Percentiles rank a stretch among this genome's conserved stretches.
Evolutionary conservation across 495 filamentous ascomycete genomes (phyloP).

Genomic region (Hypoxylon trugodes): DNA sequence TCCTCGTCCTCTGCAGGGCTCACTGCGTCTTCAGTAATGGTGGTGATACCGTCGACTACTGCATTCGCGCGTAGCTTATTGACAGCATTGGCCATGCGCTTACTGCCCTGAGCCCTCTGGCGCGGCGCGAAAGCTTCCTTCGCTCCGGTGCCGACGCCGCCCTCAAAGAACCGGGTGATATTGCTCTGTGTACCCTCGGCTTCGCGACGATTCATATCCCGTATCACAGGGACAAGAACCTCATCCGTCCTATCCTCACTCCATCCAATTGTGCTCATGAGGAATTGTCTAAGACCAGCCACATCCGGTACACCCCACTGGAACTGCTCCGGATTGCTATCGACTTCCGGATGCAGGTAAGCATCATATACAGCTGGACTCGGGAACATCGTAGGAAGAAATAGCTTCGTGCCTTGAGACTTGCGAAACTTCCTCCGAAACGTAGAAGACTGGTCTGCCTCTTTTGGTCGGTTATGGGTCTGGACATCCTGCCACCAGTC

Average conservation of each 20-base stretch:
- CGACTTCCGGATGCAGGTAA: constrained; percentile 86
- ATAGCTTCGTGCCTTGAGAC: constrained; percentile 78
- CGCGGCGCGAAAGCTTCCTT: constrained; percentile 81
- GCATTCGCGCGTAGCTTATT: constrained; percentile 64
- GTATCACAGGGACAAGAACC: constrained; percentile 90
- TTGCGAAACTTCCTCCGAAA: constrained; percentile 88
- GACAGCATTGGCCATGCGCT: constrained; percentile 85
- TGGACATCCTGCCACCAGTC: constrained; percentile 90
- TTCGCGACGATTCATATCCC: constrained; percentile 88
- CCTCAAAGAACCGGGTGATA: constrained; percentile 86
- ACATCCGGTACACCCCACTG: constrained; percentile 96
- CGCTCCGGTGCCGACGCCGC: constrained; percentile 49
- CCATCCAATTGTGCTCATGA: constrained; percentile 97
- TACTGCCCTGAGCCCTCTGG: constrained; percentile 70
- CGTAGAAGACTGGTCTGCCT: constrained; percentile 59
- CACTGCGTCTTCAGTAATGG: background rate
- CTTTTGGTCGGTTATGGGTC: constrained; percentile 56
- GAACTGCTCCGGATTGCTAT: constrained; percentile 77
- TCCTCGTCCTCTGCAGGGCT: constrained; percentile 34
- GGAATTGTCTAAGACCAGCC: constrained; percentile 80
- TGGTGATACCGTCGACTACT: constrained; percentile 20
- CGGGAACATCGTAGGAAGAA: constrained; percentile 82
- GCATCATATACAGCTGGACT: constrained; percentile 76
- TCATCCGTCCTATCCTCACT: constrained; percentile 89
- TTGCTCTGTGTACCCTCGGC: constrained; percentile 93